These are phyloP conservation scores for Podila epigama DNA, from an alignment of 192 early-diverging fungal species.

Conservation along the genomic window DNA sequence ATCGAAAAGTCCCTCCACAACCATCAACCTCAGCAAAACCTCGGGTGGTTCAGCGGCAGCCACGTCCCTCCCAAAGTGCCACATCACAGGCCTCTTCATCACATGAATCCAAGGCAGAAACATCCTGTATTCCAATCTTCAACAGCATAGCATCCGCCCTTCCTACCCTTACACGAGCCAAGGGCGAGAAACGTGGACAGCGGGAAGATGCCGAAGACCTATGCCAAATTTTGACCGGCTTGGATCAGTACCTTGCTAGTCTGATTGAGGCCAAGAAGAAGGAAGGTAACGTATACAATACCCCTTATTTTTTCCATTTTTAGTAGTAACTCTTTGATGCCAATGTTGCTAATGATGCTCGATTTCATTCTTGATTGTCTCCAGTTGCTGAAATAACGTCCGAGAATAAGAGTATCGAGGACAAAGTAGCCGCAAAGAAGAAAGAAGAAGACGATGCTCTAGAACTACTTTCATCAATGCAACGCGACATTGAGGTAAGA, in stretches of 20 bases:
- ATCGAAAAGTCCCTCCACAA: too few relatives aligned
- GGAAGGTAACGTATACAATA: not conserved
- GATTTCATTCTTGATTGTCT: too few relatives aligned
- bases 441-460: not conserved
- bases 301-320: not conserved
- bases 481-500: not conserved
- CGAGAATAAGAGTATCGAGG: not conserved
- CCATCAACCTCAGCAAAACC: too few relatives aligned
- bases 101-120: not conserved
- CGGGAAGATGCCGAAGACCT: constrained; percentile 1
- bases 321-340: not conserved
- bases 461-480: not conserved
- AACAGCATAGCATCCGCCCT: not conserved
- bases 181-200: not conserved
- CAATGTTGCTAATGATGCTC: not conserved
- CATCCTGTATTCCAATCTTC: not conserved
- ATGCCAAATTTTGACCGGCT: not conserved
- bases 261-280: not conserved
- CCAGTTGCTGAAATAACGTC: not conserved
- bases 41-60: too few relatives aligned
- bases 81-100: too few relatives aligned
- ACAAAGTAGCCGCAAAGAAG: not conserved
- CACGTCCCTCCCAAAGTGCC: too few relatives aligned
- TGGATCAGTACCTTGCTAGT: not conserved
- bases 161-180: not conserved